Conservation (phyloP, 179 eudicot species). For the Drosera spatulata region DNA sequence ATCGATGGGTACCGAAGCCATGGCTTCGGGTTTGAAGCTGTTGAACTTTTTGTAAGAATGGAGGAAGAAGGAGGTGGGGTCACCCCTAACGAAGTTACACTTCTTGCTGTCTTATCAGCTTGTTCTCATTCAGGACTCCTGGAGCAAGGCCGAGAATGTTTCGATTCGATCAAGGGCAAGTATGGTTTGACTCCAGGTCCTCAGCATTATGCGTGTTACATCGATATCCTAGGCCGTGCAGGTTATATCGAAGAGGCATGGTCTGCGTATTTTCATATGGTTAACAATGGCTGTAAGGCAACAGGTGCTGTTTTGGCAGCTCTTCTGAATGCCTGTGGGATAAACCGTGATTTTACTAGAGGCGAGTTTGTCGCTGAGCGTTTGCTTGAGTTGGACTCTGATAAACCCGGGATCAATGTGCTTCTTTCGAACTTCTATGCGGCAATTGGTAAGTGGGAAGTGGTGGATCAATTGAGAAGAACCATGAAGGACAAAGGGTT, state of each 20-base stretch:
- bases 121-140: slow-evolving; percentile 36
- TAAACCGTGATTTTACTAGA: slow-evolving; percentile 13
- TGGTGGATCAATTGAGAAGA: slow-evolving; percentile 19
- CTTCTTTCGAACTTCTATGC: slow-evolving; percentile 28
- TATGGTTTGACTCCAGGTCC: slow-evolving; percentile 12
- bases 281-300: slow-evolving; percentile 12
- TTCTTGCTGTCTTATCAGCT: slow-evolving; percentile 33
- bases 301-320: slow-evolving; percentile 22
- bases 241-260: slow-evolving; percentile 20
- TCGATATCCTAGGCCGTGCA: slow-evolving; percentile 31
- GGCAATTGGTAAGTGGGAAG: slow-evolving; percentile 24
- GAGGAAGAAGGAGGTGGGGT: slow-evolving; percentile 12
- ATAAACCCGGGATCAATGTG: slow-evolving; percentile 20
- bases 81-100: slow-evolving; percentile 26
- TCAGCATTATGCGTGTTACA: slow-evolving; percentile 32
- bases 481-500: slow-evolving; percentile 21
- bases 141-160: slow-evolving; percentile 21
- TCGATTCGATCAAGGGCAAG: slow-evolving; percentile 12
- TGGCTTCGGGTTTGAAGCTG: slow-evolving; percentile 27
- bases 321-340: slow-evolving; percentile 23
- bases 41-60: slow-evolving; percentile 23
- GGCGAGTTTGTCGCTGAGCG: slow-evolving; percentile 23
- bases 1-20: slow-evolving; percentile 33
- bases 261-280: slow-evolving; percentile 18
- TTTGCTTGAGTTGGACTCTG: slow-evolving; percentile 20